Percentiles rank a stretch among this genome's conserved stretches.
These are phyloP conservation scores for Globisporangium cederbergense DNA, from an alignment of 352 stramenopile species.

Conservation along the genomic window DNA sequence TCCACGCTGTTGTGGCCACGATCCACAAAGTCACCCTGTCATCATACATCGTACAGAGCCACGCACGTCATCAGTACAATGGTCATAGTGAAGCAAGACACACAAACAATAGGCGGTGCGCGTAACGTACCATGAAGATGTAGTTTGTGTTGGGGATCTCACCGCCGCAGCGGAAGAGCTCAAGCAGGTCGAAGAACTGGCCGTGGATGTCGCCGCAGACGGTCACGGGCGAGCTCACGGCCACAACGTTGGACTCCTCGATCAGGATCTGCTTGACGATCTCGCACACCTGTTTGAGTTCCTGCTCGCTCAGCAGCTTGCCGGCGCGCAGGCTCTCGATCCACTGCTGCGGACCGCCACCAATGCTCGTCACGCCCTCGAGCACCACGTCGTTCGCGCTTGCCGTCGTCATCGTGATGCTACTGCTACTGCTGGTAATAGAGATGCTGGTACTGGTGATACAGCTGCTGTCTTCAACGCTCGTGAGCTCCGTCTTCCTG, in stretches of 20 bases:
- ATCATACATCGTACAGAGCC: conserved; percentile 12
- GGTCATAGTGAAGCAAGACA: not conserved
- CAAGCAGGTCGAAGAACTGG: conserved; percentile 88
- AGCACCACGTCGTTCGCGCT: conserved; percentile 62
- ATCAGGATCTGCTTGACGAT: conserved; percentile 91
- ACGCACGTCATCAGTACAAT: not conserved
- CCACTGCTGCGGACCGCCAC: conserved; percentile 79
- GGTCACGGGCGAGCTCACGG: conserved; percentile 86
- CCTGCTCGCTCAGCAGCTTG: conserved; percentile 81
- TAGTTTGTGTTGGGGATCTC: conserved; percentile 88
- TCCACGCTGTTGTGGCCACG: conserved; percentile 89
- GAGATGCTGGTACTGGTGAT: not conserved
- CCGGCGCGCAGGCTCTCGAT: conserved; percentile 76
- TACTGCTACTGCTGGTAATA: not conserved
- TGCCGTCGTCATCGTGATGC: conserved; percentile 31
- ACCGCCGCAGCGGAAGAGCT: conserved; percentile 86
- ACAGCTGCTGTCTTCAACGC: not conserved
- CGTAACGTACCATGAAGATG: conserved; percentile 77
- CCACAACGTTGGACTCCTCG: conserved; percentile 90
- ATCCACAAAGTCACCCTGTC: conserved; percentile 88
- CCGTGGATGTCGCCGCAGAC: conserved; percentile 89
- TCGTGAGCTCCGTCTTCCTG: not conserved
- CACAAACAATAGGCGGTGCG: too few relatives aligned
- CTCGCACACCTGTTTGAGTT: conserved; percentile 88
- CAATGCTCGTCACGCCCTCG: conserved; percentile 50